Conservation (phyloP, 495 filamentous ascomycete species). For the Filosporella fistucella region DNA sequence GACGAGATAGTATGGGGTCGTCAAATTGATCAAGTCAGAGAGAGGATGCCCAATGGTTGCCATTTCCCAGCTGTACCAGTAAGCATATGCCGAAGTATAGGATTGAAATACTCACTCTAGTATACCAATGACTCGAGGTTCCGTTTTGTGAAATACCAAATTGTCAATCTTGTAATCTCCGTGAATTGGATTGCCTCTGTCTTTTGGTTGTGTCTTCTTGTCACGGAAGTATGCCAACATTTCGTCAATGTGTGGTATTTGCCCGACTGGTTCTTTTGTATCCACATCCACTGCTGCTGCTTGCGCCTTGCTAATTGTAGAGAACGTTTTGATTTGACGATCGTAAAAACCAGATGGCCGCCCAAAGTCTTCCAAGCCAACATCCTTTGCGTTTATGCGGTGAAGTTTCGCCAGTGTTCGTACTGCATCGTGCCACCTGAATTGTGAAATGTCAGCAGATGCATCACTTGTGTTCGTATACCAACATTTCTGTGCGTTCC, state of each 20-base stretch:
- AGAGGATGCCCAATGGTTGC: slow-evolving; percentile 92
- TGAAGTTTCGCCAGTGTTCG: slow-evolving; percentile 84
- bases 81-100: slow-evolving; percentile 7
- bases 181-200: slow-evolving; percentile 77
- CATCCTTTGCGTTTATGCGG: slow-evolving; percentile 57
- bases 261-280: slow-evolving; percentile 68
- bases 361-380: slow-evolving; percentile 70
- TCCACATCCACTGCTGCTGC: slow-evolving; percentile 70
- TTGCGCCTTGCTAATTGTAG: slow-evolving; percentile 72
- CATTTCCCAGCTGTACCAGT: slow-evolving; percentile 75
- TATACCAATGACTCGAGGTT: slow-evolving; percentile 86
- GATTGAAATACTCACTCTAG: slow-evolving; percentile 57
- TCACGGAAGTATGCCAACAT: slow-evolving; percentile 75
- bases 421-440: slow-evolving; percentile 77
- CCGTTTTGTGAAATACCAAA: slow-evolving; percentile 85
- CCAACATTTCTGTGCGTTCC: slow-evolving; percentile 66
- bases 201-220: slow-evolving; percentile 64
- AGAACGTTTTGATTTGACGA: slow-evolving; percentile 80
- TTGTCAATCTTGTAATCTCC: slow-evolving; percentile 99
- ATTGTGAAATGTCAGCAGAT: background rate
- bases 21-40: slow-evolving; percentile 77
- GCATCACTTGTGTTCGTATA: background rate
- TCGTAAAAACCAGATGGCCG: slow-evolving; percentile 75
- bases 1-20: slow-evolving; percentile 59
- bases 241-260: slow-evolving; percentile 75